Conservation (phyloP, 2,329 filamentous ascomycete species). For the Didymella keratinophila region DNA sequence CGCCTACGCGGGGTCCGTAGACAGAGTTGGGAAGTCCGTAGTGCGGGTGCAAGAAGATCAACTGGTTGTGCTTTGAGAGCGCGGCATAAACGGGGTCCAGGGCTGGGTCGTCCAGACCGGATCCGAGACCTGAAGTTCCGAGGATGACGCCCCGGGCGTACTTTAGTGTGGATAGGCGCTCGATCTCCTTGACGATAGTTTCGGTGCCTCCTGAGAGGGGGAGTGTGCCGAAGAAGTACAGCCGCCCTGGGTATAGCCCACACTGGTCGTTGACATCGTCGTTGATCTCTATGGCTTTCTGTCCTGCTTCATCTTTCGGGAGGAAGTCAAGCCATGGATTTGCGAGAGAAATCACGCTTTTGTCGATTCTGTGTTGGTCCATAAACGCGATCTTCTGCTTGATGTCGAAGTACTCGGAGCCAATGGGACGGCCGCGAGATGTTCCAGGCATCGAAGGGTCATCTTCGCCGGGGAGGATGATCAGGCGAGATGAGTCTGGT, state of each 20-base stretch:
- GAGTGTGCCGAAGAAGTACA: conserved; percentile 85
- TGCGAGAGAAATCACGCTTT: conserved; percentile 85
- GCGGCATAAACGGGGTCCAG: conserved; percentile 77
- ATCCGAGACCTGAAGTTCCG: conserved; percentile 81
- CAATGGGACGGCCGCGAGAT: conserved; percentile 80
- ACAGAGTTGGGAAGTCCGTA: conserved; percentile 85
- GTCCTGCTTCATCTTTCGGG: conserved; percentile 64
- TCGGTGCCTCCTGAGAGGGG: conserved; percentile 73
- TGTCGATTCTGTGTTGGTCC: conserved; percentile 80
- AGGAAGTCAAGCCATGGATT: conserved; percentile 96
- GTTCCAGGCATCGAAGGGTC: conserved; percentile 58
- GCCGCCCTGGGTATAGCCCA: conserved; percentile 66
- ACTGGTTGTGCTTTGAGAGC: conserved; percentile 68
- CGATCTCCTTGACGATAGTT: conserved; percentile 70
- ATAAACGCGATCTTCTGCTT: conserved; percentile 85
- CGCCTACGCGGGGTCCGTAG: conserved; percentile 75
- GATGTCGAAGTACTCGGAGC: conserved; percentile 82
- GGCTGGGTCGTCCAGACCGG: conserved; percentile 78
- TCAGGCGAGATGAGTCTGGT: conserved; percentile 66
- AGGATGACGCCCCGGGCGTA: conserved; percentile 87
- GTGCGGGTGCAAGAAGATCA: conserved; percentile 89
- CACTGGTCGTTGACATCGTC: conserved; percentile 79
- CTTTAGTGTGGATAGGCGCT: conserved; percentile 66
- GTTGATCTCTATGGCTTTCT: conserved; percentile 74
- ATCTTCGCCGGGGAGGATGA: conserved; percentile 69